Percentiles rank a stretch among this genome's conserved stretches.
Conservation (phyloP, 2,329 filamentous ascomycete genomes). For the Diplodia corticola region DNA sequence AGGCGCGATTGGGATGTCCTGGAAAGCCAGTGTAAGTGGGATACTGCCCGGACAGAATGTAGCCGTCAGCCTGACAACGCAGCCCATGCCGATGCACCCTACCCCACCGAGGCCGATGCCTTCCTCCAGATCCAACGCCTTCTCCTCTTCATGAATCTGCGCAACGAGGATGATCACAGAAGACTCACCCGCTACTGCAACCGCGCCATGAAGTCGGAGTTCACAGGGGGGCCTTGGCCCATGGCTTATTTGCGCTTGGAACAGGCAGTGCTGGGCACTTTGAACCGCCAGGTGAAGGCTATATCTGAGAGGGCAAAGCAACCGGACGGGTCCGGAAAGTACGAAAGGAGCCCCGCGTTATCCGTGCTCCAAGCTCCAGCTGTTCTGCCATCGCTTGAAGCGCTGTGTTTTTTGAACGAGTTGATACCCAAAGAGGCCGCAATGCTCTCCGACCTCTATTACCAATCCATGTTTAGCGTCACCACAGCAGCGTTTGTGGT, state of each 20-base stretch:
- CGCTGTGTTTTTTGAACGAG: constrained; percentile 35
- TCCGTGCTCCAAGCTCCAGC: constrained; percentile 3
- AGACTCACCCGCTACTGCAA: constrained; percentile 44
- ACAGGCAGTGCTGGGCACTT: constrained; percentile 38
- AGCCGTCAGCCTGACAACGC: background rate
- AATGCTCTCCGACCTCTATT: constrained; percentile 35
- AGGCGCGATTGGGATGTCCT: constrained; percentile 37
- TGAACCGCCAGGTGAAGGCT: constrained; percentile 31
- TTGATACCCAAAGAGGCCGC: constrained; percentile 39
- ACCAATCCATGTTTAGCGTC: constrained; percentile 26
- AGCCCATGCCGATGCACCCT: constrained; percentile 29
- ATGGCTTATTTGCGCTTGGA: constrained; percentile 45
- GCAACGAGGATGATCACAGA: constrained; percentile 40
- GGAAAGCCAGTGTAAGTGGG: constrained; percentile 27
- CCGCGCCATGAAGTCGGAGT: constrained; percentile 38
- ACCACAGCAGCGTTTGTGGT: background rate
- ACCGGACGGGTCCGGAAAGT: constrained; percentile 22
- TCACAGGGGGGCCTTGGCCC: constrained; percentile 40
- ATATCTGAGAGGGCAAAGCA: constrained; percentile 20
- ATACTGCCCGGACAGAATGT: constrained; percentile 25
- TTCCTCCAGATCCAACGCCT: constrained; percentile 45
- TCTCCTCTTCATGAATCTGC: constrained; percentile 45
- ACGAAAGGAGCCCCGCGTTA: background rate
- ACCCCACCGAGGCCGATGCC: constrained; percentile 41
- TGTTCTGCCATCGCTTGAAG: constrained; percentile 10